Percentiles rank a stretch among this genome's conserved stretches.
Evolutionary conservation across 805 yeast genomes (phyloP).

Genomic region (Monosporozyma solicola): DNA sequence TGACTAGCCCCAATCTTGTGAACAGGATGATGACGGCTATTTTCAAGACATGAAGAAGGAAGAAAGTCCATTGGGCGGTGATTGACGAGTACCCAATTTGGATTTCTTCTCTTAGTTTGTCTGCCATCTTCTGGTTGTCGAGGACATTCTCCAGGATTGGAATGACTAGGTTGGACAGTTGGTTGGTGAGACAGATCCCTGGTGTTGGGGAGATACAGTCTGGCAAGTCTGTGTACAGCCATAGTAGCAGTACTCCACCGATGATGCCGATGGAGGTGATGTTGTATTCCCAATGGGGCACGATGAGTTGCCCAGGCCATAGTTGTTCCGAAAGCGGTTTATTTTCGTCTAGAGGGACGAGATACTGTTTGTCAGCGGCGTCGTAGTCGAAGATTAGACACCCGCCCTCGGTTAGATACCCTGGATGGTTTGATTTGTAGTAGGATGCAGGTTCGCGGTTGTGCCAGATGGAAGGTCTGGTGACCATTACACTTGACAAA

Average conservation of each 20-base stretch:
- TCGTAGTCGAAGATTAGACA: conserved; percentile 59
- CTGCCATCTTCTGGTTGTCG: conserved; percentile 38
- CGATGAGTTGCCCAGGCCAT: conserved; percentile 88
- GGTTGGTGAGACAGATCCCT: conserved; percentile 70
- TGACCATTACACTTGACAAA: conserved; percentile 49
- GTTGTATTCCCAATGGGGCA: conserved; percentile 28
- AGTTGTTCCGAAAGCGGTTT: conserved; percentile 49
- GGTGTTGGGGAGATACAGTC: conserved; percentile 88
- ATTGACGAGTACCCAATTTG: conserved; percentile 31
- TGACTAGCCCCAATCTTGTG: conserved; percentile 63
- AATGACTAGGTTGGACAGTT: conserved; percentile 33
- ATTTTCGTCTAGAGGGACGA: conserved; percentile 38
- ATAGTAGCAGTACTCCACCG: conserved; percentile 35
- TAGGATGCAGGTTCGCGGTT: conserved; percentile 54
- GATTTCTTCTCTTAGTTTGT: conserved; percentile 42
- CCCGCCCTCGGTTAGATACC: conserved; percentile 77
- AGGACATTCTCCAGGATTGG: conserved; percentile 24
- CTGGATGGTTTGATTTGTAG: conserved; percentile 50
- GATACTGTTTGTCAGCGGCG: conserved; percentile 41
- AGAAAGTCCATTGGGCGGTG: conserved; percentile 57
- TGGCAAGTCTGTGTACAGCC: conserved; percentile 94
- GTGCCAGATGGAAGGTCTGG: conserved; percentile 76
- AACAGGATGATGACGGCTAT: conserved; percentile 44
- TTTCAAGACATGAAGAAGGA: conserved; percentile 64
- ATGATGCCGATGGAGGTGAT: conserved; percentile 10